These are phyloP conservation scores for Microdochium paspali DNA, from an alignment of 2,329 filamentous ascomycete species.

Conservation along the genomic window DNA sequence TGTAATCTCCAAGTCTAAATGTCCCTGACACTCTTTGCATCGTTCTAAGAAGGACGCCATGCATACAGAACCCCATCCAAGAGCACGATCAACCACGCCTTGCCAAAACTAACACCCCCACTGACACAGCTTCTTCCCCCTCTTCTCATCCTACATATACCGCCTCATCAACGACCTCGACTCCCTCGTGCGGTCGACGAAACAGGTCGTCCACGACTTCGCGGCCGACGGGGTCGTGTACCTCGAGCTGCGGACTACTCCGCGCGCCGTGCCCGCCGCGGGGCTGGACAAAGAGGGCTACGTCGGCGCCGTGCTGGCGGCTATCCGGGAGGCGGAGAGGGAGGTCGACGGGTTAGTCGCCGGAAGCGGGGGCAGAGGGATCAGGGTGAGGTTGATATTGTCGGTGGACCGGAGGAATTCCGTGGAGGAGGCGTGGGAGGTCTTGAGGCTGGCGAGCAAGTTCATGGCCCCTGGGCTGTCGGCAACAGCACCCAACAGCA, in stretches of 20 bases:
- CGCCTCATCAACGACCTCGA: slow-evolving; percentile 55
- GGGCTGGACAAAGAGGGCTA: slow-evolving; percentile 54
- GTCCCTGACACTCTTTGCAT: too few species aligned
- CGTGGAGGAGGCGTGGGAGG: slow-evolving; percentile 47
- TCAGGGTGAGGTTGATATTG: slow-evolving; percentile 61
- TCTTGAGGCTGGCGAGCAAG: slow-evolving; percentile 52
- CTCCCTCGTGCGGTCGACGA: slow-evolving; percentile 53
- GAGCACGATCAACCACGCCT: too few species aligned
- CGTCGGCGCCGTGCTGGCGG: slow-evolving; percentile 53
- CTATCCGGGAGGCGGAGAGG: slow-evolving; percentile 35
- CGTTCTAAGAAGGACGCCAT: too few species aligned
- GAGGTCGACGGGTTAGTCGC: neutral
- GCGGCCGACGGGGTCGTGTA: slow-evolving; percentile 64
- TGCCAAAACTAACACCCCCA: too few species aligned
- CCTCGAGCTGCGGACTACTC: slow-evolving; percentile 73
- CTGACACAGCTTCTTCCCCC: slow-evolving; percentile 60
- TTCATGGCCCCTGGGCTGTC: slow-evolving; percentile 24
- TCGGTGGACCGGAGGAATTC: slow-evolving; percentile 63
- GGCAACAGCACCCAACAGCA: neutral
- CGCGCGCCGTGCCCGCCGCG: slow-evolving; percentile 47
- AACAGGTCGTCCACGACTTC: slow-evolving; percentile 57
- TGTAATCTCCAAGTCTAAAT: too few species aligned
- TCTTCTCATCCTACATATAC: slow-evolving; percentile 76
- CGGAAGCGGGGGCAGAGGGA: slow-evolving; percentile 7
- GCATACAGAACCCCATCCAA: too few species aligned